These are phyloP conservation scores for Paecilomyces fulvus DNA, from an alignment of 2,329 filamentous ascomycete genomes.

Conservation along the genomic window DNA sequence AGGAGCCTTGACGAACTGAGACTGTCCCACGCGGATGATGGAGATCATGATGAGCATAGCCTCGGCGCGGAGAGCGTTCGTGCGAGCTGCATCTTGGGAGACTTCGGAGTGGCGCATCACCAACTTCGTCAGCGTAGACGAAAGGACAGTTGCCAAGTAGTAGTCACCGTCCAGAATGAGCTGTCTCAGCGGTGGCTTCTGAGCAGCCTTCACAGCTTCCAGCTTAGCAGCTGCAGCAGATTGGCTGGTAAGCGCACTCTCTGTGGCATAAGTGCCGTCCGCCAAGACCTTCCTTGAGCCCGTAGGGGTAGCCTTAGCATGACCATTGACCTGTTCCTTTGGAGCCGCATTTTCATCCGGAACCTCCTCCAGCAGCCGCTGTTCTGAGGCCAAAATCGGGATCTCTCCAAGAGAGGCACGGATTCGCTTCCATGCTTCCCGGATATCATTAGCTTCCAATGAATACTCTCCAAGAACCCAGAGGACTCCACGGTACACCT, in stretches of 20 bases:
- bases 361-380: constrained; percentile 79
- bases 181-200: constrained; percentile 89
- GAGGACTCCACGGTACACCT: constrained; percentile 91
- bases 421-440: constrained; percentile 94
- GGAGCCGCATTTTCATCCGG: constrained; percentile 58
- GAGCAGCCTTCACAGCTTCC: constrained; percentile 92
- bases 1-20: constrained; percentile 94
- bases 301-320: constrained; percentile 68
- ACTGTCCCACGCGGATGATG: constrained; percentile 94
- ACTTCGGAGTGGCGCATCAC: constrained; percentile 97
- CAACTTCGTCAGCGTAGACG: constrained; percentile 89
- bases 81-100: constrained; percentile 73
- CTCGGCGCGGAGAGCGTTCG: constrained; percentile 88
- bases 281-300: constrained; percentile 87
- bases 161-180: constrained; percentile 96
- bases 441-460: constrained; percentile 83
- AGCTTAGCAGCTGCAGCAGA: constrained; percentile 82
- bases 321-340: constrained; percentile 67
- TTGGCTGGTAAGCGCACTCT: constrained; percentile 89
- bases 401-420: constrained; percentile 91
- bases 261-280: constrained; percentile 94
- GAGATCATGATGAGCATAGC: constrained; percentile 99
- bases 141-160: constrained; percentile 90
- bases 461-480: constrained; percentile 99
- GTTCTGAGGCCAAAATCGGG: constrained; percentile 90